Evolutionary conservation across 345 rosid genomes (phyloP).

Genomic region (Populus simonii): DNA sequence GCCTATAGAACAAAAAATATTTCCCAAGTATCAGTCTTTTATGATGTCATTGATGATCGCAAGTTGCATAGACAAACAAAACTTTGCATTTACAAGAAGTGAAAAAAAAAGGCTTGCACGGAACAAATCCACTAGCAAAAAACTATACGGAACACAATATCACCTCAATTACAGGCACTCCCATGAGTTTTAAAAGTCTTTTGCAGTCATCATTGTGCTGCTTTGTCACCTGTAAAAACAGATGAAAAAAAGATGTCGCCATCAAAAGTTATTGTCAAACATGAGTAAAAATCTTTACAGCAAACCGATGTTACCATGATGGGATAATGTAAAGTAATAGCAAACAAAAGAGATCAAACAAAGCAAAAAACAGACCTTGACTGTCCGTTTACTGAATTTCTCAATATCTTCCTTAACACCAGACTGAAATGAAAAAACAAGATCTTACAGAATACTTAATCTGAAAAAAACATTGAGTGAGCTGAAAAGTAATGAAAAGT

Average conservation of each 20-base stretch:
- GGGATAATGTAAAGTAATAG: not conserved
- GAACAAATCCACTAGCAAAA: not conserved
- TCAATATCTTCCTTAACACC: slow-evolving; percentile 89
- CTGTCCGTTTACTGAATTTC: slow-evolving; percentile 88
- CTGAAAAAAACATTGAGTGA: not conserved
- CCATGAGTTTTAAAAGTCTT: slow-evolving; percentile 79
- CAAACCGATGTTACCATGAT: not conserved
- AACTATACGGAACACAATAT: not conserved
- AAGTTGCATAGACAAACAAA: not conserved
- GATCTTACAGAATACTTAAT: not conserved
- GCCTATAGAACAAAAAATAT: slow-evolving; percentile 49
- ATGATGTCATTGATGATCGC: not conserved
- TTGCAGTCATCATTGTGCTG: slow-evolving; percentile 94
- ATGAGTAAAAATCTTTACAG: not conserved
- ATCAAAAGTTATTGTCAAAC: not conserved
- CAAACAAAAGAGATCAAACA: not conserved
- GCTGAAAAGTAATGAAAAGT: not conserved
- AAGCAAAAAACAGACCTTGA: slow-evolving; percentile 48
- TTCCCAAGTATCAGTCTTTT: slow-evolving; percentile 5
- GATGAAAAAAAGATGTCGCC: not conserved
- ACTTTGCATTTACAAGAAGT: not conserved
- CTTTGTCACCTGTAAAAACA: slow-evolving; percentile 62
- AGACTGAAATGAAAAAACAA: slow-evolving; percentile 34
- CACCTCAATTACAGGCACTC: slow-evolving; percentile 91
- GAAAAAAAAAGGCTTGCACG: not conserved